phyloP scores from a whole-genome alignment of 1,284 basidiomycete genomes.

The Pseudomicrostroma phylloplanum region DNA sequence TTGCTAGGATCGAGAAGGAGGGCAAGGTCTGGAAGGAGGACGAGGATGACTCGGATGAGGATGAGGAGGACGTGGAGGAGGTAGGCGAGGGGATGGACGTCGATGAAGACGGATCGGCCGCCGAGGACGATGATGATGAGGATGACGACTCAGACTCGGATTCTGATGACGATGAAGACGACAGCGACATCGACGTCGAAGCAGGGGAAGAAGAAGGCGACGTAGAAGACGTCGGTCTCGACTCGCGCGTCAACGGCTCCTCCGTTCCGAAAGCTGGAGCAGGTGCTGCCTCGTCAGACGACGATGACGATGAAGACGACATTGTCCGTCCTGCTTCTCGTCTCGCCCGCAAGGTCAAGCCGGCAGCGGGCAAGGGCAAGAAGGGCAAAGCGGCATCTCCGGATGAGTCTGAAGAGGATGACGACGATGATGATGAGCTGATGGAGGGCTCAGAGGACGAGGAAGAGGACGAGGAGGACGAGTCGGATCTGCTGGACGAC shows the following conservation, averaged over 20 bases:
- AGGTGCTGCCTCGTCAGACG: neutral
- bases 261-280: neutral
- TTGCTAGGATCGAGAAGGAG: conserved; percentile 3
- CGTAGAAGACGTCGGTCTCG: neutral
- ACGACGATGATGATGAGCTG: conserved; percentile 5
- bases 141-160: conserved; percentile 59
- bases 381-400: neutral
- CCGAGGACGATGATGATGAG: conserved; percentile 56
- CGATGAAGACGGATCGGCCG: conserved; percentile 7
- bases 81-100: conserved; percentile 10
- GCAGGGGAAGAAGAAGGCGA: conserved; percentile 10
- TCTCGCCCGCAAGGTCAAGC: neutral
- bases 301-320: neutral
- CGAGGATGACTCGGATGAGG: conserved; percentile 16
- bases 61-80: conserved; percentile 10
- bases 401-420: conserved; percentile 8
- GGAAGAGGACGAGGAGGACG: conserved; percentile 61
- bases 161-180: conserved; percentile 54
- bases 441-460: conserved; percentile 49
- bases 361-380: neutral
- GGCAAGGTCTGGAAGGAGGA: conserved; percentile 16
- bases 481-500: conserved; percentile 57
- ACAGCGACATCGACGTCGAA: conserved; percentile 6
- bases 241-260: conserved; percentile 3
- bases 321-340: neutral